Evolutionary conservation across 345 rosid species (phyloP).

Genomic region (Linum tenue): DNA sequence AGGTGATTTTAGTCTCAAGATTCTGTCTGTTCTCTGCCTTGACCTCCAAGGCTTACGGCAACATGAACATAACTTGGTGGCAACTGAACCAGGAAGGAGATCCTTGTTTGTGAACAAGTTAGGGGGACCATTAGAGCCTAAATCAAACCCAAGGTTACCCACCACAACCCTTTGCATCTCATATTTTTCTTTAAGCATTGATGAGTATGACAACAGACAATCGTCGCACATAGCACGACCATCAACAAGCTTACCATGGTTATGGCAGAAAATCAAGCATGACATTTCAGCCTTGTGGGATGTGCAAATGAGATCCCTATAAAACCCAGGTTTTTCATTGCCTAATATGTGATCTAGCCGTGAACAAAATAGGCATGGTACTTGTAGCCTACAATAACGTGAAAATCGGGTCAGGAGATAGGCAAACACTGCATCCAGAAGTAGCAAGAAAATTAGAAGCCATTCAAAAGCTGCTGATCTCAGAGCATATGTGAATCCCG

Average conservation of each 20-base stretch:
- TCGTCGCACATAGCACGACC: constrained; percentile 22
- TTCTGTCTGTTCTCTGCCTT: constrained; percentile 26
- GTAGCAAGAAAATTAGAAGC: constrained; percentile 16
- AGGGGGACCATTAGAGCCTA: constrained; percentile 15
- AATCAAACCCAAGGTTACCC: constrained; percentile 39
- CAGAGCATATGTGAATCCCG: constrained; percentile 2
- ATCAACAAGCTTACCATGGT: constrained; percentile 21
- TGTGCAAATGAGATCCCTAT: constrained; percentile 12
- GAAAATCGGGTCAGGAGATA: constrained; percentile 18
- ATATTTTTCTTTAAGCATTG: constrained; percentile 1
- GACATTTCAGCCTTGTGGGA: constrained; percentile 23
- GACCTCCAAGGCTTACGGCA: constrained; percentile 18
- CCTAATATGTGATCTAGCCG: constrained; percentile 19
- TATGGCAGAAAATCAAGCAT: constrained; percentile 17
- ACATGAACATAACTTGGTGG: constrained; percentile 14
- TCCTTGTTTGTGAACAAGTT: constrained; percentile 7
- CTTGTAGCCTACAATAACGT: constrained; percentile 10
- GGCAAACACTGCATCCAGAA: constrained; percentile 15
- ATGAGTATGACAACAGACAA: constrained; percentile 16
- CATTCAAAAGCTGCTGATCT: constrained; percentile 21
- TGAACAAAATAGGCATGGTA: constrained; percentile 24
- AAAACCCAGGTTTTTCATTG: constrained; percentile 14
- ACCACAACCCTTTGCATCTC: constrained; percentile 11
- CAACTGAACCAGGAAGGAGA: constrained; percentile 10
- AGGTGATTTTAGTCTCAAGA: constrained; percentile 22